Evolutionary conservation across 2,329 filamentous ascomycete species (phyloP).

Genomic region (Cadophora gregata): DNA sequence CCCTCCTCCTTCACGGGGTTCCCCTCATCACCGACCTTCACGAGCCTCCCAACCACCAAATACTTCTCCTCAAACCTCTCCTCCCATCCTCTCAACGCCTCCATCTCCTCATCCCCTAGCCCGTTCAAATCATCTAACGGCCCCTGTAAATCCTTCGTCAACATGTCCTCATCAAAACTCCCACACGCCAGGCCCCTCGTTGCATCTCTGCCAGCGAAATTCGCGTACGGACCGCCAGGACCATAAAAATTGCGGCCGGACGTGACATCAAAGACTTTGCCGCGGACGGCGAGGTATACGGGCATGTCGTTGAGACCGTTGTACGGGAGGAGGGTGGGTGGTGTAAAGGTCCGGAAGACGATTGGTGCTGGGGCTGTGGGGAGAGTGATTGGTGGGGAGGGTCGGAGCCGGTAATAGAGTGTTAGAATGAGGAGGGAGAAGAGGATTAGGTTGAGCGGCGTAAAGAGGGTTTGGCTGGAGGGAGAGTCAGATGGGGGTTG

Average conservation of each 20-base stretch:
- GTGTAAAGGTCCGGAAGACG: conserved; percentile 75
- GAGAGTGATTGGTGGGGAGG: conserved; percentile 53
- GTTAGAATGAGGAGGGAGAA: conserved; percentile 62
- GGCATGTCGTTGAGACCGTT: conserved; percentile 77
- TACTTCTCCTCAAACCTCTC: conserved; percentile 95
- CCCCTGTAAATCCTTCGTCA: conserved; percentile 87
- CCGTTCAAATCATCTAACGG: conserved; percentile 79
- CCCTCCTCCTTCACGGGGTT: conserved; percentile 44
- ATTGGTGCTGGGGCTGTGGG: conserved; percentile 61
- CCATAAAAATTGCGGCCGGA: conserved; percentile 93
- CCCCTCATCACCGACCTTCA: conserved; percentile 65
- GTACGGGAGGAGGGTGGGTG: conserved; percentile 81
- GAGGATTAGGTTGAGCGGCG: conserved; percentile 69
- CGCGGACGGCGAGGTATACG: conserved; percentile 90
- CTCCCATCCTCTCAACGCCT: conserved; percentile 89
- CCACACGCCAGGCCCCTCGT: conserved; percentile 85
- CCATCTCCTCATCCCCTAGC: conserved; percentile 76
- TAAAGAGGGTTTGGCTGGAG: conserved; percentile 50
- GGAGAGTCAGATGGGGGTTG: conserved; percentile 10
- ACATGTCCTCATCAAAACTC: conserved; percentile 93
- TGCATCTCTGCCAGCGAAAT: conserved; percentile 94
- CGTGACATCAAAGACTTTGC: conserved; percentile 89
- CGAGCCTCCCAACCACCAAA: conserved; percentile 86
- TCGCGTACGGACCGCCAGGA: conserved; percentile 91
- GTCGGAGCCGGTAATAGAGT: conserved; percentile 60